Evolutionary conservation across 2,329 filamentous ascomycete genomes (phyloP), one percentile per base, ranked within the genome.

Genomic region (Orbilia javanica): DNA sequence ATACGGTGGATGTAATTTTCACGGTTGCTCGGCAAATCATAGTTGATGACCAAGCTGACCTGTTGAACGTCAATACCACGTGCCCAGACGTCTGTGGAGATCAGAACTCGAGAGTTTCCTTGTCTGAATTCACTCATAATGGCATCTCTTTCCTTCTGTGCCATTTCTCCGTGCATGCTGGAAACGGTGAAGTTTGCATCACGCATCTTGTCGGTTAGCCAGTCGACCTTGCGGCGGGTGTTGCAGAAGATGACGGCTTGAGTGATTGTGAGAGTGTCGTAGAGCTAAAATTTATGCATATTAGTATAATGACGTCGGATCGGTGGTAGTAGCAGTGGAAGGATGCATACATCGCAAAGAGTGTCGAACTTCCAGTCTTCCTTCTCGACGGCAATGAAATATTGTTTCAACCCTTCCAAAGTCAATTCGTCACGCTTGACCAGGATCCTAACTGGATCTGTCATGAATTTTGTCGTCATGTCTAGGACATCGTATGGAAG

Each of bases 401-500:
- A 99, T 85, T 99, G 96, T 87, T 98, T 98, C 64, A 99, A 88
- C 73, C 96, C 96, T 86, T 98, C 96, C 63, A 99, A 90, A 1
- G 96, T 99, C 87, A 99, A 87, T 85, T 99, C 96, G 85, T 98
- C 96, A 91, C 94, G 94, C 90, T 98, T 97, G 84, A 98, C 95
- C 27, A 98, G 89, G 83, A 98, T 97, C 81, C 95, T 92, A 53
- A 97, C 95, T 0, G 95, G 95, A 82, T 98, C 95, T 27, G 93
- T 97, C 96, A 99, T 99, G 88, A 99, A 99, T 85, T 98, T 98
- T 81, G 95, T 98, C 34, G 96, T 99, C 92, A 99, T 97, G 85
- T 98, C 95, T 66, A 99, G 89, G 20, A 99, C 96, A 83, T 99
- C 96, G 87, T 98, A 96, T 53, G 96, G 96, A 36, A 99, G 90